Evolutionary conservation across 768 basidiomycete species (phyloP).

Genomic region (Lentinula lateritia): DNA sequence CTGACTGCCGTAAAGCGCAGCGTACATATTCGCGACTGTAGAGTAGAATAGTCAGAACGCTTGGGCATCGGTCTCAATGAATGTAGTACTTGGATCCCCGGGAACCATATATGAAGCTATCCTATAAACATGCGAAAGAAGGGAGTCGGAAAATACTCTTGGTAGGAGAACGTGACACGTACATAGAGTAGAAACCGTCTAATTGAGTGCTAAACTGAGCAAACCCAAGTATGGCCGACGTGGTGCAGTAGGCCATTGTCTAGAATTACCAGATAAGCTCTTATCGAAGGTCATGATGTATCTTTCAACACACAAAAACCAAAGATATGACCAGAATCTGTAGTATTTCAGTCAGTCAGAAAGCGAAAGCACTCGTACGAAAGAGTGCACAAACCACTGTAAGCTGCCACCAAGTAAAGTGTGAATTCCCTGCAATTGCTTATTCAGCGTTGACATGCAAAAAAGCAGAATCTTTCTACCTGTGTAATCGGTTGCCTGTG

Average conservation of each 20-base stretch:
- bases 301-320: conserved; percentile 11
- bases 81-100: conserved; percentile 18
- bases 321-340: conserved; percentile 18
- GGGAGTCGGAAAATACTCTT: conserved; percentile 9
- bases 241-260: conserved; percentile 3
- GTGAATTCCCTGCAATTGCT: conserved; percentile 7
- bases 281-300: neutral
- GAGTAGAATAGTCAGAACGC: conserved; percentile 15
- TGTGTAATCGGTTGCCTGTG: conserved; percentile 20
- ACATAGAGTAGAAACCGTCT: conserved; percentile 9
- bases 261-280: neutral
- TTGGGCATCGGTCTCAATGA: neutral
- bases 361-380: neutral
- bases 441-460: neutral
- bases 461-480: neutral
- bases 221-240: conserved; percentile 15
- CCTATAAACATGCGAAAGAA: conserved; percentile 8
- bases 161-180: neutral
- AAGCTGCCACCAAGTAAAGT: conserved; percentile 21
- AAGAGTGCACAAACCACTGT: conserved; percentile 11
- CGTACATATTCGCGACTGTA: conserved; percentile 29
- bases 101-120: conserved; percentile 24
- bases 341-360: conserved; percentile 9
- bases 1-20: conserved; percentile 21
- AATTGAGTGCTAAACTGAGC: conserved; percentile 2